Base-by-base conservation (phyloP, 1,284 basidiomycete species). In the Marasmius tenuissimus region DNA sequence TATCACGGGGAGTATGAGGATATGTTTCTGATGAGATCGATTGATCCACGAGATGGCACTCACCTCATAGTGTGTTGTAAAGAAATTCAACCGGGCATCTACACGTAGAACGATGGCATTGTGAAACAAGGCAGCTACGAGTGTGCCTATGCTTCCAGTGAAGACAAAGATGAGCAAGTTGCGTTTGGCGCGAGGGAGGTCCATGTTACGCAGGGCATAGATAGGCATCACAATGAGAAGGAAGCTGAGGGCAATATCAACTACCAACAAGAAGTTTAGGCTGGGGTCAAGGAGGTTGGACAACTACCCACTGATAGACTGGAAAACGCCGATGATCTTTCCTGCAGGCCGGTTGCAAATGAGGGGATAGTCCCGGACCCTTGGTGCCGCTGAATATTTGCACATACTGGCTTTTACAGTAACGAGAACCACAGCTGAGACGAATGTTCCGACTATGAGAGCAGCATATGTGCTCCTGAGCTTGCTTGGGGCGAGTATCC, bases 361-460 rank as follows among this genome's bases (percentile, higher is more conserved):
- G 9, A 54, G 16, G 37, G 52, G 52, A 18, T 37, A 37, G 33
- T 51, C 50, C 9, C 34, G 50, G 20, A 33, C 12, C 7, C 22
- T 10, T 33, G 52, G 14, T 34, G 33, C 50, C n/a, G 39, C 27
- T 16, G 22, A 18, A 18, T 48, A 33, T 2, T 60, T 61, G 34
- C 68, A 70, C 12, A 62, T 62, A 40, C 65, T 66, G 10, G 66
- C 56, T 33, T 68, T 69, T 22, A 69, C 61, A 18, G 64, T 38
- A 18, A 69, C 34, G 1, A 68, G 48, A 11, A 54, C 53, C 7
- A 65, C 9, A 55, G 65, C 1, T 8, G 39, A 61, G 14, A 67
- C 60, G 39, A 67, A 1, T 7, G 58, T 49, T 5, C 60, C 49
- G 12, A 63, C 58, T 12, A 47, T 54, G 34, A 68, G 62, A 2